phyloP scores from a whole-genome alignment of 257 asterid genomes.

The Gardenia jasminoides region DNA sequence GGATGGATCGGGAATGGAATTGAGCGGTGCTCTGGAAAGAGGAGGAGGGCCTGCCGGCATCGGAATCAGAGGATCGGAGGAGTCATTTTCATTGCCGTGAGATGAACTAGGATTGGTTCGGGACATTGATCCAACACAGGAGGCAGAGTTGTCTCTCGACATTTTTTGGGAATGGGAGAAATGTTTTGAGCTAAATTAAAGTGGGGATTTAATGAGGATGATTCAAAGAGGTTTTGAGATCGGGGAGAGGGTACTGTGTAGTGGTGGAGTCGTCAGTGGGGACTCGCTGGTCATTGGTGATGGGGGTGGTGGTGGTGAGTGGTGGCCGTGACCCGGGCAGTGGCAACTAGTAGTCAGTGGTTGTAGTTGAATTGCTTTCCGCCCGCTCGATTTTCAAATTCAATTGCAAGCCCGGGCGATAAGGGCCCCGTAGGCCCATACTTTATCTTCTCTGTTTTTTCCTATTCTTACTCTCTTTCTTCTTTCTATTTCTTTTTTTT shows the following conservation, averaged over 20 bases:
- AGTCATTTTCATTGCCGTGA: conserved; percentile 40
- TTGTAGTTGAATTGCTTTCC: no score
- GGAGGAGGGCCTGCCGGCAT: background rate
- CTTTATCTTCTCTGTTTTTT: no score
- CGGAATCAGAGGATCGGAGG: conserved; percentile 22
- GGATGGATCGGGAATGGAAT: conserved; percentile 68
- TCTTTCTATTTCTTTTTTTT: no score
- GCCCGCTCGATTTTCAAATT: no score
- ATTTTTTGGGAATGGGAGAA: background rate
- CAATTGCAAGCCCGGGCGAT: no score
- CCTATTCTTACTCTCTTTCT: no score
- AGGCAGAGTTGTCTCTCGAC: conserved; percentile 19
- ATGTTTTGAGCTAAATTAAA: no score
- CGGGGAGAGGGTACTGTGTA: background rate
- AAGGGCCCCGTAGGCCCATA: no score
- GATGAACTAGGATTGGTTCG: conserved; percentile 27
- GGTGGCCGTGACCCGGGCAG: no score
- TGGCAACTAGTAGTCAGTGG: no score
- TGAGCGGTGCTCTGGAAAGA: conserved; percentile 63
- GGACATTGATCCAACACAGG: conserved; percentile 12
- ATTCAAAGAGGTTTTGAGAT: background rate
- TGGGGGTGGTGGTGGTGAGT: no score
- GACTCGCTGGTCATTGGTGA: no score
- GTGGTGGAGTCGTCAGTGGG: background rate
- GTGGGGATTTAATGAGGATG: background rate